phyloP scores from a whole-genome alignment of 345 rosid genomes.

The Pugionium cornutum region DNA sequence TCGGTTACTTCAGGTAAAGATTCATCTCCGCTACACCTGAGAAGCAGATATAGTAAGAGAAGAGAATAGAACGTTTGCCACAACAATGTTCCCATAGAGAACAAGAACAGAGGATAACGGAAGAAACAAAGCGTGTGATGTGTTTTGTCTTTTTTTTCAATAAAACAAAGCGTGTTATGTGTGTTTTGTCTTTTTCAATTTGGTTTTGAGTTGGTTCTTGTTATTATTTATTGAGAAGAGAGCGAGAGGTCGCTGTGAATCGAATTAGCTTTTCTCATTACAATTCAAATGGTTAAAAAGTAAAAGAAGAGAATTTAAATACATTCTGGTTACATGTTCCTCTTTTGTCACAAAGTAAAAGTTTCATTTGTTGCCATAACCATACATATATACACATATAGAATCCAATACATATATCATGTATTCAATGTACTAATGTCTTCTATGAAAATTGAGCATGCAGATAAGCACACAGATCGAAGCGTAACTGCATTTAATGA shows the following conservation, averaged over 20 bases:
- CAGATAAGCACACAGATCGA: slow-evolving; percentile 39
- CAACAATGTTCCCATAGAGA: slow-evolving; percentile 28
- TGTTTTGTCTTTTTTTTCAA: slow-evolving; percentile 29
- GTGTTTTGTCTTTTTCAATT: slow-evolving; percentile 33
- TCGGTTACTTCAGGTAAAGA: slow-evolving; percentile 34
- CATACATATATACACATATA: slow-evolving; percentile 22
- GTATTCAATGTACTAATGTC: background rate
- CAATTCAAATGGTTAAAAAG: slow-evolving; percentile 36
- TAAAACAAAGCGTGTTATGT: slow-evolving; percentile 35
- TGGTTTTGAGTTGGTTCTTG: slow-evolving; percentile 27
- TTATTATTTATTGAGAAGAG: slow-evolving; percentile 38
- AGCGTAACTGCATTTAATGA: slow-evolving; percentile 30
- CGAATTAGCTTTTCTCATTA: slow-evolving; percentile 36
- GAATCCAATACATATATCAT: slow-evolving; percentile 20
- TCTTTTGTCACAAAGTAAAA: slow-evolving; percentile 39
- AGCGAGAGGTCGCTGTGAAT: slow-evolving; percentile 37
- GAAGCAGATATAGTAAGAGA: slow-evolving; percentile 36
- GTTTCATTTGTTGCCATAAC: slow-evolving; percentile 37
- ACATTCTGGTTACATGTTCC: slow-evolving; percentile 36
- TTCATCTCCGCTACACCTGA: slow-evolving; percentile 27
- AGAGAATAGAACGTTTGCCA: slow-evolving; percentile 28
- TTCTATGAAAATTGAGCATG: slow-evolving; percentile 25
- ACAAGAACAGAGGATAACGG: slow-evolving; percentile 28
- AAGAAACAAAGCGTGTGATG: slow-evolving; percentile 38
- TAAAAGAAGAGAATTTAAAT: slow-evolving; percentile 29